Evolutionary conservation across 305 asterid species (phyloP), one percentile per base, ranked within the genome.

Genomic region (Fraxinus latifolia): DNA sequence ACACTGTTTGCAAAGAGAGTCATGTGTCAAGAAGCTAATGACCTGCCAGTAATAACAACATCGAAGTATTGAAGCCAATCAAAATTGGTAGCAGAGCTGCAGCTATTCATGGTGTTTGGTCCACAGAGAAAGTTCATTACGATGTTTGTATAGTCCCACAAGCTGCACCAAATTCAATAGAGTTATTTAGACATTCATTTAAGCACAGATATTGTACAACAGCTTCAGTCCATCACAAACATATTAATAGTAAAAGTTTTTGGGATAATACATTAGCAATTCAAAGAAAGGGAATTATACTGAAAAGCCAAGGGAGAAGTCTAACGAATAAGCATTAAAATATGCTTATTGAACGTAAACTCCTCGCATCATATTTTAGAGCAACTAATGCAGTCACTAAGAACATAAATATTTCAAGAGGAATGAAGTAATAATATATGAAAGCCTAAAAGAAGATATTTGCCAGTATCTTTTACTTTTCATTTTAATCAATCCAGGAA

Each of bases 51-150:
- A 82, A 96, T 90, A 84, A 96, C 93, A 78, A 95, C 91, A 84
- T 96, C 95, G 65, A 96, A 96, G 91, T 91, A 89, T 83, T 84
- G 87, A 78, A 96, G 97, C 99, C 99, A 96, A 81, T 93, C 94
- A 86, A 90, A 91, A 78, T 74, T 89, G 90, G 90, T 81, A 62
- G 89, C 79, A 77, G 90, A 31, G 79, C 79, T 74, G 76, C 84
- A 78, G 76, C 84, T 92, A 88, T 90, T 94, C 76, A 31, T 85
- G 72, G 88, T 74, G 78, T 84, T 77, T 29, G 92, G 85, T 72
- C 95, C 94, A 83, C 98, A 95, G 76, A 96, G 97, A 90, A 93
- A 96, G 94, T 93, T 95, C 99, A 96, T 96, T 36, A 96, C 98
- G 29, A 93, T 82, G 83, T 92, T 93, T 77, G 99, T 92, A 79